Conservation (phyloP, 345 rosid species). For the Citrus glauca region DNA sequence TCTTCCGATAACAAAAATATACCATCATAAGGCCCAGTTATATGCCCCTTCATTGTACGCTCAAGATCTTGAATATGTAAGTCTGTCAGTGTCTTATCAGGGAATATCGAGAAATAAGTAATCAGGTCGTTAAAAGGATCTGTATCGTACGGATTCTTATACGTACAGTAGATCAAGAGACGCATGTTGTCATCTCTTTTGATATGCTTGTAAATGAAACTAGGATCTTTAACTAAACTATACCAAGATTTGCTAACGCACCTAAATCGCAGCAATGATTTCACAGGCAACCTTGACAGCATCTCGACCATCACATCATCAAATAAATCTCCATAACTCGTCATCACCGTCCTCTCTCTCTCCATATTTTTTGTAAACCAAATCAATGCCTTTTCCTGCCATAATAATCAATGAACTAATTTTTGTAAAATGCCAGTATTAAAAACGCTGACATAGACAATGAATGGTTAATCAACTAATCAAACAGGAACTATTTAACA, state of each 20-base stretch:
- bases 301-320: neutral
- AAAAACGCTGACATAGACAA: neutral
- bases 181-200: neutral
- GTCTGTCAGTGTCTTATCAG: no score
- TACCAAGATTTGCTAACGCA: constrained; percentile 9
- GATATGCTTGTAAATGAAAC: neutral
- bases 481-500: no score
- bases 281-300: neutral
- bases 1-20: no score
- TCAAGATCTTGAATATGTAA: no score
- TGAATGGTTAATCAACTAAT: no score
- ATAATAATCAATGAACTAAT: no score
- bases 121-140: no score
- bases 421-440: neutral
- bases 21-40: no score
- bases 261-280: constrained; percentile 9
- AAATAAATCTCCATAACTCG: neutral
- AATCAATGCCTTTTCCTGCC: neutral
- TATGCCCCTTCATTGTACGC: no score
- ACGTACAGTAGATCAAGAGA: neutral
- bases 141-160: no score
- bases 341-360: neutral
- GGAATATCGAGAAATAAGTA: no score
- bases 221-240: neutral
- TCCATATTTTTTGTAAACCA: neutral